phyloP scores from a whole-genome alignment of 148 eudicot species.

The Rhododendron mucronatum region DNA sequence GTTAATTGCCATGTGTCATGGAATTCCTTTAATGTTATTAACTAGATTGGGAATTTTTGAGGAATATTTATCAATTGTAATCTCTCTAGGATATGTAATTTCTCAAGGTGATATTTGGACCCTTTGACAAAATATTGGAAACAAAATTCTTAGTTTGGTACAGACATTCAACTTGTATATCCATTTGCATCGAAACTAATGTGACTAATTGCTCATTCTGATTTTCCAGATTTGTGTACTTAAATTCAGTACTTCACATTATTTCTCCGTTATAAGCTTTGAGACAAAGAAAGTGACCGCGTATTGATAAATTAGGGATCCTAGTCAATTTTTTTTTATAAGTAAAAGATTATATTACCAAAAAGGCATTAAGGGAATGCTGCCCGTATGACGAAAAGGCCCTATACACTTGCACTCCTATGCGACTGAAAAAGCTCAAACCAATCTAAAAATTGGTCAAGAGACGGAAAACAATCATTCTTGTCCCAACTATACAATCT shows the following conservation, averaged over 20 bases:
- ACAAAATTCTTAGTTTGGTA: not conserved
- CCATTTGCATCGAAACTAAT: not conserved
- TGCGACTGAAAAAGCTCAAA: too few species aligned
- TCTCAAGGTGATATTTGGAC: not conserved
- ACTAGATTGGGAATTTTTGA: not conserved
- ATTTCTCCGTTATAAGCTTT: not conserved
- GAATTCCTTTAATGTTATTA: not conserved
- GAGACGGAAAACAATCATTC: too few species aligned
- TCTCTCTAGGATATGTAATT: not conserved
- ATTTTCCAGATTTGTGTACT: not conserved
- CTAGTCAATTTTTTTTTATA: too few species aligned
- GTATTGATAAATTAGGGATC: not conserved
- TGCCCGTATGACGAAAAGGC: too few species aligned
- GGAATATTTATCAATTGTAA: not conserved
- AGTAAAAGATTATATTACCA: too few species aligned
- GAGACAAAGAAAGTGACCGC: not conserved
- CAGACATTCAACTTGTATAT: not conserved
- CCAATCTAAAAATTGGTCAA: too few species aligned
- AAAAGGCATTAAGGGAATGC: too few species aligned
- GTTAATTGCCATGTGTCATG: not conserved
- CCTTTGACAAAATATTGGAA: not conserved
- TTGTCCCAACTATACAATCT: too few species aligned
- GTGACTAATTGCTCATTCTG: not conserved
- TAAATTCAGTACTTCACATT: not conserved
- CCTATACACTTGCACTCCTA: too few species aligned